Evolutionary conservation across 495 filamentous ascomycete species (phyloP).

Genomic region (Xanthoparmelia taractica): DNA sequence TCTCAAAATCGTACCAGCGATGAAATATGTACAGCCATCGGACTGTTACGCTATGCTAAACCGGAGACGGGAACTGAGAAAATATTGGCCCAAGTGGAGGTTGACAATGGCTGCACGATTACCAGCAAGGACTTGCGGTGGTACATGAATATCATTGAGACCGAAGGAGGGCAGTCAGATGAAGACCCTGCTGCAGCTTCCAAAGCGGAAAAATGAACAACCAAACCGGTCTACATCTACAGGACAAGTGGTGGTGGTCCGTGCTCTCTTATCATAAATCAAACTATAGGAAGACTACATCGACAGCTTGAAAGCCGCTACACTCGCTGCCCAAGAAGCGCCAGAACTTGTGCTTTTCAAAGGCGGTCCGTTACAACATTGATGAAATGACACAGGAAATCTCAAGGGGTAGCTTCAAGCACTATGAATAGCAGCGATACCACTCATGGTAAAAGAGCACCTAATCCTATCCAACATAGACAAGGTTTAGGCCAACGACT

Average conservation of each 20-base stretch:
- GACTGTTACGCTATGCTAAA: neutral
- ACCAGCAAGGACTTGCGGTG: neutral
- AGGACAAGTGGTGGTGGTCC: neutral
- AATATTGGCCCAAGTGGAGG: neutral
- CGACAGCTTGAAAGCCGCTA: neutral
- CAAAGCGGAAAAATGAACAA: neutral
- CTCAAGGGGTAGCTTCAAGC: neutral
- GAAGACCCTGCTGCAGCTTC: neutral
- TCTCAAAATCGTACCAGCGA: neutral
- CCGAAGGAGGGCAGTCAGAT: neutral
- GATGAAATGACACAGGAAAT: neutral
- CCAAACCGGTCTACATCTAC: neutral
- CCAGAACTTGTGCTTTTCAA: neutral
- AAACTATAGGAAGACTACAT: neutral
- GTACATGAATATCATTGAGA: neutral
- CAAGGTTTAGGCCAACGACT: neutral
- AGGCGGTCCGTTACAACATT: neutral
- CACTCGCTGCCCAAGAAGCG: neutral
- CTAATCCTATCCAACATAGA: neutral
- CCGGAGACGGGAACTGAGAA: neutral
- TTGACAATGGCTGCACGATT: neutral
- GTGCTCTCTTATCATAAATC: neutral
- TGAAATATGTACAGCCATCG: neutral
- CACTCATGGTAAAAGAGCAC: neutral
- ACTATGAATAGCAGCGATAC: neutral